These are phyloP conservation scores for Psophocarpus tetragonolobus DNA, from an alignment of 306 rosid genomes.

Conservation along the genomic window DNA sequence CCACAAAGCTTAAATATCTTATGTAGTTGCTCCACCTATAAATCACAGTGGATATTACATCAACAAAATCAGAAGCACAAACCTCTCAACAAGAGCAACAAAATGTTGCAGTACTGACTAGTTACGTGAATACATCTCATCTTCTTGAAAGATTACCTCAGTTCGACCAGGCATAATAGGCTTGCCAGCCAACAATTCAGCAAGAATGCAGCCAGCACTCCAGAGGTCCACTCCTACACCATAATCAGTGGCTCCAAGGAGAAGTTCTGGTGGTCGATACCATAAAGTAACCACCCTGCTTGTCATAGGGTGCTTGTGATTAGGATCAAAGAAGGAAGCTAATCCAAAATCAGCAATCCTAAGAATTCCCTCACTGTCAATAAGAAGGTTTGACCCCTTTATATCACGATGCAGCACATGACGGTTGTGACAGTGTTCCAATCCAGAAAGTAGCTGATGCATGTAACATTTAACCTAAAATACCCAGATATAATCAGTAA, in stretches of 20 bases:
- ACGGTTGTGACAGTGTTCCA: conserved; percentile 85
- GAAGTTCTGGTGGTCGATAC: conserved; percentile 94
- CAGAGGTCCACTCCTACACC: conserved; percentile 87
- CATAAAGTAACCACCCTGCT: conserved; percentile 92
- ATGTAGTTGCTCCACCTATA: conserved; percentile 88
- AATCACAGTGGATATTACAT: conserved; percentile 25
- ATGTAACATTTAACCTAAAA: conserved; percentile 85
- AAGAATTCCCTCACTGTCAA: conserved; percentile 78
- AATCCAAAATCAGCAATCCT: conserved; percentile 93
- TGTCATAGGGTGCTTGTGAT: conserved; percentile 88
- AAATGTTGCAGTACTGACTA: conserved; percentile 30
- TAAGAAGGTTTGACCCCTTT: conserved; percentile 89
- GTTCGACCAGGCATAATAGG: conserved; percentile 97
- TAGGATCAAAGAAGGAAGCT: conserved; percentile 85
- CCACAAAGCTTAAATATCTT: conserved; percentile 96
- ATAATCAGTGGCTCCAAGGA: conserved; percentile 90
- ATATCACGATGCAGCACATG: conserved; percentile 84
- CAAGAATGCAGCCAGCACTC: conserved; percentile 98
- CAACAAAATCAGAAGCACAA: conserved; percentile 26
- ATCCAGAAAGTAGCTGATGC: conserved; percentile 84
- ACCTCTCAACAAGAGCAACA: not conserved
- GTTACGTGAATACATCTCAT: not conserved
- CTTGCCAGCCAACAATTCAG: conserved; percentile 83
- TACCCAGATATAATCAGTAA: conserved; percentile 35
- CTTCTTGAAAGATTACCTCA: conserved; percentile 52